Evolutionary conservation across 2,329 filamentous ascomycete species (phyloP).

Genomic region (Cladobotryum mycophilum): DNA sequence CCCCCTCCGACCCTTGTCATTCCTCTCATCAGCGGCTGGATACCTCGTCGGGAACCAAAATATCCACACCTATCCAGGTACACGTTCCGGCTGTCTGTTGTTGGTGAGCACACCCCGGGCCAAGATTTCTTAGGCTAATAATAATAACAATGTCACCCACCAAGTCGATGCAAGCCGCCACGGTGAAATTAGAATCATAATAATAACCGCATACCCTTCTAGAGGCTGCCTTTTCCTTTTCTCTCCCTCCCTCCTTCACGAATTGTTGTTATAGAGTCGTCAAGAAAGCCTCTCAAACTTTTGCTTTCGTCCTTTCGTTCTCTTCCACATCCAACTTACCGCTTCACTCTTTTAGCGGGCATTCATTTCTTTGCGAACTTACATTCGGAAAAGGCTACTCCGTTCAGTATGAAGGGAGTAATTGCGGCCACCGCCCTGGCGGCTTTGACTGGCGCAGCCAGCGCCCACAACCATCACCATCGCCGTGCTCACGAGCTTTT

Average conservation of each 20-base stretch:
- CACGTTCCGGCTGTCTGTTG: constrained; percentile 2
- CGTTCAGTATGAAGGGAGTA: constrained; percentile 65
- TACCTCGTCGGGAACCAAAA: constrained; percentile 9
- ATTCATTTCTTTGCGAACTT: constrained; percentile 47
- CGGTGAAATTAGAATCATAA: constrained; percentile 13
- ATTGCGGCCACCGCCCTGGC: constrained; percentile 60
- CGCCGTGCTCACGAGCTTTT: constrained; percentile 58
- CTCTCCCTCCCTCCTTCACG: constrained; percentile 33
- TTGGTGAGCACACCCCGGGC: constrained; percentile 2
- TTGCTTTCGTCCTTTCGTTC: constrained; percentile 48
- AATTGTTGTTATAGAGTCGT: constrained; percentile 44
- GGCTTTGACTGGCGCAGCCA: constrained; percentile 51
- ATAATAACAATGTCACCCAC: constrained; percentile 10
- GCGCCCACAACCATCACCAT: constrained; percentile 56
- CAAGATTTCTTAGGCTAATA: constrained; percentile 4
- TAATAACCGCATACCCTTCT: constrained; percentile 39
- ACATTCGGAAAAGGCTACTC: constrained; percentile 14
- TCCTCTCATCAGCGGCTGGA: constrained; percentile 8
- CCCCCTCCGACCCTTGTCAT: constrained; percentile 9
- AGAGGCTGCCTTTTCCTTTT: constrained; percentile 29
- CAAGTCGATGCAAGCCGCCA: constrained; percentile 7
- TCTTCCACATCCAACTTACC: constrained; percentile 44
- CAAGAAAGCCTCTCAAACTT: constrained; percentile 39
- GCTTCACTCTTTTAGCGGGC: constrained; percentile 89
- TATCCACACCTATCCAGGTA: constrained; percentile 8